Evolutionary conservation across 805 yeast genomes (phyloP).

Genomic region (Pichia manshurica): DNA sequence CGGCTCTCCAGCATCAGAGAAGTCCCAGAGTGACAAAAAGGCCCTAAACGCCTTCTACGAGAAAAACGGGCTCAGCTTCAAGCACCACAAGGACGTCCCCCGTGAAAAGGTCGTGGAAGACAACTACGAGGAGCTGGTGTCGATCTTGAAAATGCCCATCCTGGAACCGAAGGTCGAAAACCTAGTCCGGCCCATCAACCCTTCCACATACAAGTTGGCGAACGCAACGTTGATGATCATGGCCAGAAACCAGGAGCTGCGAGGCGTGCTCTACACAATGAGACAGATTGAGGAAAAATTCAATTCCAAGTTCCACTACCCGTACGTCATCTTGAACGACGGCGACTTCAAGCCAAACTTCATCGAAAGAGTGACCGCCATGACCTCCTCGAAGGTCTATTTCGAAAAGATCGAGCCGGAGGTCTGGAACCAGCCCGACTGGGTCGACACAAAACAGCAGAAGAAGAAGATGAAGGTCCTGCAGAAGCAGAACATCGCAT

Average conservation of each 20-base stretch:
- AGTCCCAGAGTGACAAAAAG: no score
- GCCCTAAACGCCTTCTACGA: no score
- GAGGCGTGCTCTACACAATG: constrained; percentile 46
- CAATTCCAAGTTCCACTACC: constrained; percentile 67
- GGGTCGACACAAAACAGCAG: constrained; percentile 35
- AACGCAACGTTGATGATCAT: constrained; percentile 72
- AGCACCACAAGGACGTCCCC: constrained; percentile 5
- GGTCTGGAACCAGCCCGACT: constrained; percentile 43
- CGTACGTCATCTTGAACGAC: constrained; percentile 78
- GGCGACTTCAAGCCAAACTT: constrained; percentile 55
- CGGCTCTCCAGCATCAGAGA: no score
- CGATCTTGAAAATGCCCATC: constrained; percentile 34
- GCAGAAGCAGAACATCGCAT: constrained; percentile 40
- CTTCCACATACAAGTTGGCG: constrained; percentile 36
- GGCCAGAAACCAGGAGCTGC: constrained; percentile 62
- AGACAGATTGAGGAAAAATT: constrained; percentile 56
- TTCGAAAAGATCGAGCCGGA: constrained; percentile 48
- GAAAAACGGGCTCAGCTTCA: constrained; percentile 8
- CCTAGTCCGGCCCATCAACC: constrained; percentile 24
- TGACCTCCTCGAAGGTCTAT: constrained; percentile 38
- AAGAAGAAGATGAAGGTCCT: constrained; percentile 32
- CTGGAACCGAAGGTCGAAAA: constrained; percentile 43
- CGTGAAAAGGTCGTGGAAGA: constrained; percentile 30
- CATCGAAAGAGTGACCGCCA: constrained; percentile 36
- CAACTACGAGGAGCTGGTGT: constrained; percentile 36